Percentiles rank a stretch among this genome's conserved stretches.
phyloP scores from a whole-genome alignment of 768 basidiomycete species.

The Heimioporus sp. region DNA sequence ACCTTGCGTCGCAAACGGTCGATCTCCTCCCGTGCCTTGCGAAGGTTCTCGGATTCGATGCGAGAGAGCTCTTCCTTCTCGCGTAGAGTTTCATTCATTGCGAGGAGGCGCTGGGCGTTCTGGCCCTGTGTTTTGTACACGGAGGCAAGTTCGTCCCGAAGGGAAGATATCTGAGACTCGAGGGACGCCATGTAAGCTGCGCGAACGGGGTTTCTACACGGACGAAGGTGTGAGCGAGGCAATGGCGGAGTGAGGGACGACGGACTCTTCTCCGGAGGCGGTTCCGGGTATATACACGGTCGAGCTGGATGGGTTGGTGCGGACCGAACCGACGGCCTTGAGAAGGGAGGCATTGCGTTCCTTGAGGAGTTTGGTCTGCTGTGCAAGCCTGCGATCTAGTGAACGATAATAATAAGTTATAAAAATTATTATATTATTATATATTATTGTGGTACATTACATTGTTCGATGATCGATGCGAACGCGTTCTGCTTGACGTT shows the following conservation, averaged over 20 bases:
- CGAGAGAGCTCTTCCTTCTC: slow-evolving; percentile 89
- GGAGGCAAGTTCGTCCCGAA: slow-evolving; percentile 89
- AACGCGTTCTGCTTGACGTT: slow-evolving; percentile 81
- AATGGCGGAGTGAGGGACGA: not conserved
- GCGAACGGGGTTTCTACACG: slow-evolving; percentile 72
- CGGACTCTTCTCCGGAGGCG: slow-evolving; percentile 67
- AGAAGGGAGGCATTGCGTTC: slow-evolving; percentile 89
- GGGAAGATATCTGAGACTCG: slow-evolving; percentile 88
- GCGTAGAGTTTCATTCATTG: slow-evolving; percentile 92
- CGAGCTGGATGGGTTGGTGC: slow-evolving; percentile 57
- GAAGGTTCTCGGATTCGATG: slow-evolving; percentile 74
- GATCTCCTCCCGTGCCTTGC: slow-evolving; percentile 77
- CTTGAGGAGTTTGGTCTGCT: slow-evolving; percentile 88
- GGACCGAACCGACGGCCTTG: slow-evolving; percentile 76
- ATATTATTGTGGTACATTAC: slow-evolving; percentile 63
- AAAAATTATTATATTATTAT: no score
- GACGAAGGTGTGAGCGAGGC: not conserved
- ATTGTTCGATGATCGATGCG: slow-evolving; percentile 88
- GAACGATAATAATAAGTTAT: slow-evolving; percentile 10
- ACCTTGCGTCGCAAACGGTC: slow-evolving; percentile 69
- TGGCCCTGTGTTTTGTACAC: slow-evolving; percentile 96
- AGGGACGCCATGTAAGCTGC: slow-evolving; percentile 89
- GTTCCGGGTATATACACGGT: slow-evolving; percentile 60
- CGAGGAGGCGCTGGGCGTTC: slow-evolving; percentile 88
- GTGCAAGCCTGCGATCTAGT: slow-evolving; percentile 86